These are phyloP conservation scores for Trichosanthes cucumerina DNA, from an alignment of 306 rosid genomes.

Conservation along the genomic window DNA sequence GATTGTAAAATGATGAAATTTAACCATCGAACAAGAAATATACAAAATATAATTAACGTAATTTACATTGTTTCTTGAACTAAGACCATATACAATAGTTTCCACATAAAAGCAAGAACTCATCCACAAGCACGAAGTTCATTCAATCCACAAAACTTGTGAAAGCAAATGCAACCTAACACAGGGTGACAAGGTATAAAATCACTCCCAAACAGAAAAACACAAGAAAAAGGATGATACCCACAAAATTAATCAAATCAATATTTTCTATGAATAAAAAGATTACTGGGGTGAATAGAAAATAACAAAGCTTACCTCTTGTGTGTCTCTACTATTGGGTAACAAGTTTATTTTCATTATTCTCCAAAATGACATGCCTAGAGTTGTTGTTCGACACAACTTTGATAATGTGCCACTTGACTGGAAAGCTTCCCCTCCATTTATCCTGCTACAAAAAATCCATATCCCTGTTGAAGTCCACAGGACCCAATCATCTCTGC, in stretches of 20 bases:
- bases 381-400: too few species aligned
- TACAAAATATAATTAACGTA: background rate
- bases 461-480: conserved; percentile 79
- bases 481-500: too few species aligned
- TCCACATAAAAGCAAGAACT: background rate
- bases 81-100: background rate
- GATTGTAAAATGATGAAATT: background rate
- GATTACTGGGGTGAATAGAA: too few species aligned
- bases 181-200: too few species aligned
- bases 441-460: conserved; percentile 98
- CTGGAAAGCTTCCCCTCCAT: conserved; percentile 94
- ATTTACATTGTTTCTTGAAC: background rate
- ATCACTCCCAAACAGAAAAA: background rate
- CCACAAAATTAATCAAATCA: background rate
- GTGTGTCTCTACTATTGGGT: too few species aligned
- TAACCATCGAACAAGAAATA: background rate
- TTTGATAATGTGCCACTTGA: conserved; percentile 78
- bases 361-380: too few species aligned
- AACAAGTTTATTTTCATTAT: too few species aligned
- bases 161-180: background rate
- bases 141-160: background rate
- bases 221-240: background rate
- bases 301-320: too few species aligned
- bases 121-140: background rate
- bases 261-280: too few species aligned